Evolutionary conservation across 768 basidiomycete species (phyloP), one percentile per base, ranked within the genome.

Genomic region (Podaxis sp.): DNA sequence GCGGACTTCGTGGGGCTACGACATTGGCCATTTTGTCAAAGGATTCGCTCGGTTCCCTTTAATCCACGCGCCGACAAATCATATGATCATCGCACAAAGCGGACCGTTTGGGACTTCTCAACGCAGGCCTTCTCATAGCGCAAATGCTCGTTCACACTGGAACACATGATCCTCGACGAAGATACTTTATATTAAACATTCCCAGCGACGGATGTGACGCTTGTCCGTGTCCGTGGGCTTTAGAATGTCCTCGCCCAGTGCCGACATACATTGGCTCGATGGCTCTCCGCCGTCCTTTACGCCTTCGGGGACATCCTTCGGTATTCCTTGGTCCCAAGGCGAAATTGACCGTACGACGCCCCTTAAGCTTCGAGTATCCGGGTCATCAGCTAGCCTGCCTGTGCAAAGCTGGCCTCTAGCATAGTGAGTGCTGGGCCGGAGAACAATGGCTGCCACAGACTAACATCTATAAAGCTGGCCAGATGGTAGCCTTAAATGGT

Each of bases 401-500:
- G 33, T 68, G 7, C 66, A 68, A 60, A 76, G 70, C 17, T 77
- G 76, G 76, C 76, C 76, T 2, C 63, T 77, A 56, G 76, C 76
- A 43, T 77, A 72, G 76, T 76, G 47, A 53, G 74, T 69, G 17
- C 17, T 25, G 22, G 15, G 1, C 13, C 3, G 37, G 19, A 9
- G 17, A 22, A 55, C 41, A 17, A 12, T 2, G 19, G 25, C 9
- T 36, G 3, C 13, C 50, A 11, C 2, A 11, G 13, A 24, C 11
- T 50, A 24, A 50, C 12, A 52, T 37, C 15, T 67, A 38, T 61
- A 17, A 50, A 76, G 76, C 53, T 77, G 76, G 76, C 76, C 76
- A 13, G 76, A 77, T 52, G 76, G 75, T 29, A 74, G 70, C 55
- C 63, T 77, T 12, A 77, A 77, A 65, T 77, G 76, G 76, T 76